phyloP scores from a whole-genome alignment of 768 basidiomycete genomes.

The Tylopilus sp. region DNA sequence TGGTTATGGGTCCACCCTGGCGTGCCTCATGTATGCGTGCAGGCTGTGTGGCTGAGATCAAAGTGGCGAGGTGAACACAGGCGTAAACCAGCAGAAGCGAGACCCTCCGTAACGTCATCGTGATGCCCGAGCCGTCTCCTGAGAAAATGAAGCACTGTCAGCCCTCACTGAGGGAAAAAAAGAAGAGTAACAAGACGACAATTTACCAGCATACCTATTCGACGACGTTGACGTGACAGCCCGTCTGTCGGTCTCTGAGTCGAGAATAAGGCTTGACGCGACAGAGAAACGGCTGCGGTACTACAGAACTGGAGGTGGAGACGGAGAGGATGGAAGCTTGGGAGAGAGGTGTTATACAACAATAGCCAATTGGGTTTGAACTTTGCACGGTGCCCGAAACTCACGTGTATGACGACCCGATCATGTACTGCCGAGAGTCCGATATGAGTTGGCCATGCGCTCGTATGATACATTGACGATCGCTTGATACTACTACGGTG shows the following conservation, averaged over 20 bases:
- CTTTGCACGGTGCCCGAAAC: not conserved
- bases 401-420: slow-evolving; percentile 17
- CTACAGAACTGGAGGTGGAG: not conserved
- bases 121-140: slow-evolving; percentile 8
- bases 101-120: slow-evolving; percentile 13
- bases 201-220: not conserved
- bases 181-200: not conserved
- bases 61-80: slow-evolving; percentile 11
- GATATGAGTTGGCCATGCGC: not conserved
- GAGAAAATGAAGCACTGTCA: not conserved
- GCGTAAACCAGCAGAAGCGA: slow-evolving; percentile 1
- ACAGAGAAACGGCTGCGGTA: no score
- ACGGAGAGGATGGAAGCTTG: not conserved
- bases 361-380: slow-evolving; percentile 1
- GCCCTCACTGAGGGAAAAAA: not conserved
- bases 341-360: slow-evolving; percentile 8
- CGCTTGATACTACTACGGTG: not conserved
- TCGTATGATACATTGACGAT: not conserved
- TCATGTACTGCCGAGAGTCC: not conserved
- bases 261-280: not conserved
- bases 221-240: not conserved
- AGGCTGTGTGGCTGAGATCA: slow-evolving; percentile 13
- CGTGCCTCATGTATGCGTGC: slow-evolving; percentile 19
- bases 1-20: slow-evolving; percentile 10
- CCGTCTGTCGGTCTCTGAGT: not conserved